A percentile compares a stretch with the other conserved stretches of the same genome.
phyloP scores from a whole-genome alignment of 352 stramenopile species.

The Phytophthora lateralis region DNA sequence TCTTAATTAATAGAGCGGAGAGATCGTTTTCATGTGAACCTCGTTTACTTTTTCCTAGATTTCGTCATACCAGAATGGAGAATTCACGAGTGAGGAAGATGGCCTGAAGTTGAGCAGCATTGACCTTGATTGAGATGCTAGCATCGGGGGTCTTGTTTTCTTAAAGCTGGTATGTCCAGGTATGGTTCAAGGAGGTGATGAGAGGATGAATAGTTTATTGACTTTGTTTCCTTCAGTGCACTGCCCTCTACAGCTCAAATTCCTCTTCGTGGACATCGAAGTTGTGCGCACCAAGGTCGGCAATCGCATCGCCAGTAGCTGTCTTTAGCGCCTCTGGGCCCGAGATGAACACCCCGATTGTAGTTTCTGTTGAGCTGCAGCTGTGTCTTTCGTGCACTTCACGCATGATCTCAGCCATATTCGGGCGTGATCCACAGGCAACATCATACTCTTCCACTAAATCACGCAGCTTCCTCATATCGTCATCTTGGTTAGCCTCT shows the following conservation, averaged over 20 bases:
- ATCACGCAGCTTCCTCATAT: slow-evolving; percentile 32
- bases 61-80: too few species aligned
- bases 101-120: too few species aligned
- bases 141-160: too few species aligned
- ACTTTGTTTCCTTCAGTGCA: not conserved
- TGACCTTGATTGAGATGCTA: not conserved
- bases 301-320: slow-evolving; percentile 27
- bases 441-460: slow-evolving; percentile 38
- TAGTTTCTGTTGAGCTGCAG: not conserved
- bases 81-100: too few species aligned
- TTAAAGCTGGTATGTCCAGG: too few species aligned
- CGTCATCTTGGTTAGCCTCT: slow-evolving; percentile 1
- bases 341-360: slow-evolving; percentile 51
- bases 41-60: not conserved
- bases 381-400: slow-evolving; percentile 30
- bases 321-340: slow-evolving; percentile 43
- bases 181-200: too few species aligned
- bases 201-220: not conserved
- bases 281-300: slow-evolving; percentile 8
- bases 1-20: slow-evolving; percentile 24
- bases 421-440: slow-evolving; percentile 28
- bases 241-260: slow-evolving; percentile 32
- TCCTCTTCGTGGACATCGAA: slow-evolving; percentile 41
- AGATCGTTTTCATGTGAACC: slow-evolving; percentile 4
- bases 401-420: slow-evolving; percentile 39